These are phyloP conservation scores for Aspergillus japonicus DNA, from an alignment of 2,329 filamentous ascomycete species.

Conservation along the genomic window DNA sequence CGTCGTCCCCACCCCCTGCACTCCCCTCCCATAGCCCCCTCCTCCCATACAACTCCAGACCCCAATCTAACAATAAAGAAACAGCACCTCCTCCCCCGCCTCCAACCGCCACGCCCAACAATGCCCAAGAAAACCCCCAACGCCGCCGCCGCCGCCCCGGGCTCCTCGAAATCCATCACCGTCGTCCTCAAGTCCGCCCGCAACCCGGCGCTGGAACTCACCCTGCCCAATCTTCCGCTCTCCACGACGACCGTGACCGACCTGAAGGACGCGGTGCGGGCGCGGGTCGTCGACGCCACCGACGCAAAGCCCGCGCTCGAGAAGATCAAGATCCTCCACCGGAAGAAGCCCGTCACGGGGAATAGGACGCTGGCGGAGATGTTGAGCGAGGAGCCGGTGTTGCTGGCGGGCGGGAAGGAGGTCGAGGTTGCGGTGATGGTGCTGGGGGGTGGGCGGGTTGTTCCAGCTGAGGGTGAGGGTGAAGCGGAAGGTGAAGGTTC, in stretches of 20 bases:
- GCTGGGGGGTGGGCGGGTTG: slow-evolving; percentile 65
- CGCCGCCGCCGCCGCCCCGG: slow-evolving; percentile 30
- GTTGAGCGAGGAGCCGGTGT: slow-evolving; percentile 55
- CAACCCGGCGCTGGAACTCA: slow-evolving; percentile 68
- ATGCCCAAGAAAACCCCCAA: slow-evolving; percentile 44
- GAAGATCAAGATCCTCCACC: slow-evolving; percentile 82
- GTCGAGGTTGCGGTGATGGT: slow-evolving; percentile 88
- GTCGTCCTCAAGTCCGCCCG: slow-evolving; percentile 58
- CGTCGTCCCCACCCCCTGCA: slow-evolving; percentile 27
- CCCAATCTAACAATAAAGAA: neutral
- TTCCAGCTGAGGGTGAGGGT: slow-evolving; percentile 31
- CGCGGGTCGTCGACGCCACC: slow-evolving; percentile 55
- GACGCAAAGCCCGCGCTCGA: slow-evolving; percentile 48
- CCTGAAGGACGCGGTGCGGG: slow-evolving; percentile 68
- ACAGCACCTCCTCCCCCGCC: slow-evolving; percentile 50
- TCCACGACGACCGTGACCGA: slow-evolving; percentile 73
- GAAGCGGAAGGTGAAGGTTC: too few relatives aligned
- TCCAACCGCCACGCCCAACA: slow-evolving; percentile 42
- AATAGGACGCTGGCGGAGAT: slow-evolving; percentile 72
- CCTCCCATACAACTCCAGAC: too few relatives aligned
- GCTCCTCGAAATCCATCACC: slow-evolving; percentile 41
- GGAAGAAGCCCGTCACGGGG: slow-evolving; percentile 81
- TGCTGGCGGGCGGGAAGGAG: slow-evolving; percentile 39
- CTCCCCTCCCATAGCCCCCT: too few relatives aligned
- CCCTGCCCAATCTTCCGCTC: slow-evolving; percentile 59